These are phyloP conservation scores for Eucalyptus caleyi DNA, from an alignment of 345 rosid genomes.

Conservation along the genomic window DNA sequence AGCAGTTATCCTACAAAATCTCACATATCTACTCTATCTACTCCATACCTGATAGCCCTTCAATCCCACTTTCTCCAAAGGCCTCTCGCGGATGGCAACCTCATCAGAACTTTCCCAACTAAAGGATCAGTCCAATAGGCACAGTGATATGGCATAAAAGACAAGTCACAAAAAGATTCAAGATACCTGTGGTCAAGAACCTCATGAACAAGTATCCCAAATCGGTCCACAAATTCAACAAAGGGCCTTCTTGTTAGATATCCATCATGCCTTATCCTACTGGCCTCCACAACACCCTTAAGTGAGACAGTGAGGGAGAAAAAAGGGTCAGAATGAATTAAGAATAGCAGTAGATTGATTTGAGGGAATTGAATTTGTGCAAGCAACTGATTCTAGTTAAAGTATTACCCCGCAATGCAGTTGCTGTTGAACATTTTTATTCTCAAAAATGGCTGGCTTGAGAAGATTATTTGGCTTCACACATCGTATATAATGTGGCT, in stretches of 20 bases:
- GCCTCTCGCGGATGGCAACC: conserved; percentile 73
- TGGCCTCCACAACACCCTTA: conserved; percentile 99
- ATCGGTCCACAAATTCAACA: conserved; percentile 78
- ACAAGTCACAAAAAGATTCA: background rate
- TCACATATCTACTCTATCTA: background rate
- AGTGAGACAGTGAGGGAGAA: background rate
- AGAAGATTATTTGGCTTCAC: conserved; percentile 96
- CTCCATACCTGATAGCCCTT: conserved; percentile 77
- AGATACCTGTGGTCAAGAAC: conserved; percentile 65
- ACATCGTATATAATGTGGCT: conserved; percentile 97
- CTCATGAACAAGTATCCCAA: conserved; percentile 72
- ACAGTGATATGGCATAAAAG: background rate
- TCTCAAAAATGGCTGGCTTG: conserved; percentile 93
- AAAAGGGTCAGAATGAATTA: background rate
- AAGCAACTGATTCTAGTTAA: background rate
- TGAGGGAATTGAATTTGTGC: background rate
- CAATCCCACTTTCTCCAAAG: conserved; percentile 69
- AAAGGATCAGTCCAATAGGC: background rate
- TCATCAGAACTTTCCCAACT: conserved; percentile 48
- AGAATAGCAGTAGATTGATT: background rate
- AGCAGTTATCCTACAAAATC: no score
- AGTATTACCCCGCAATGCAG: conserved; percentile 86
- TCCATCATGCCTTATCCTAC: conserved; percentile 95
- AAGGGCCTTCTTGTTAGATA: conserved; percentile 87
- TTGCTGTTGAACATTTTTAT: conserved; percentile 75